Percentiles rank a stretch among this genome's conserved stretches.
phyloP scores from a whole-genome alignment of 306 rosid genomes.

The Vigna mungo region DNA sequence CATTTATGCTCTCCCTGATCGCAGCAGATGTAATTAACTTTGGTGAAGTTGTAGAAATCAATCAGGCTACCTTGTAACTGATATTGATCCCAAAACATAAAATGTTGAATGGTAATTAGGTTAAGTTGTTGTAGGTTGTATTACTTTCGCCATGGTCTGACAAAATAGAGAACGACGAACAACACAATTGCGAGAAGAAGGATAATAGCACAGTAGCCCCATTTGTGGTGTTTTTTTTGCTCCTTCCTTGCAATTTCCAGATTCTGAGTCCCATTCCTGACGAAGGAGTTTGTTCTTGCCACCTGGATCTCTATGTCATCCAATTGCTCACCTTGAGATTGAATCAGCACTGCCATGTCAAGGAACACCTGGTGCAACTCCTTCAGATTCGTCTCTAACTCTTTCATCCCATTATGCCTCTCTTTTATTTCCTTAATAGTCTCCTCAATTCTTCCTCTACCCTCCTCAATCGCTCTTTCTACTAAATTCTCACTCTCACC shows the following conservation, averaged over 20 bases:
- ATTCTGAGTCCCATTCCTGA: constrained; percentile 59
- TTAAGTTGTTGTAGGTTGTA: too few species aligned
- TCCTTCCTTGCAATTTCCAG: constrained; percentile 61
- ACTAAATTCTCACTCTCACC: constrained; percentile 93
- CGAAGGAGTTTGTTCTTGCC: constrained; percentile 70
- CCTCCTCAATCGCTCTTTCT: constrained; percentile 90
- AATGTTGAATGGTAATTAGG: too few species aligned
- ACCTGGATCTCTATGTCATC: constrained; percentile 83
- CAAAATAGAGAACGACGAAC: too few species aligned
- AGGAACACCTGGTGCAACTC: constrained; percentile 91
- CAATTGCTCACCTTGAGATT: constrained; percentile 87
- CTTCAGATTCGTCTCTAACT: constrained; percentile 78
- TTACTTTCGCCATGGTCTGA: too few species aligned
- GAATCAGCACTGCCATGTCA: constrained; percentile 90
- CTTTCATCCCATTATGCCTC: constrained; percentile 87
- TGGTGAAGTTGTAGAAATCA: too few species aligned
- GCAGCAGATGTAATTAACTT: too few species aligned
- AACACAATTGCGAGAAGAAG: too few species aligned
- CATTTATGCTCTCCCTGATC: too few species aligned
- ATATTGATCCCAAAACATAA: too few species aligned
- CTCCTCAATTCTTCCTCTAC: constrained; percentile 76
- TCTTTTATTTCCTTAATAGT: constrained; percentile 88
- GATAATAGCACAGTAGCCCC: too few species aligned
- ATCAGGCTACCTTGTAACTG: too few species aligned
- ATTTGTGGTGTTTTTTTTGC: constrained; percentile 50